Percentiles rank a stretch among this genome's conserved stretches.
Conservation (phyloP, 495 filamentous ascomycete genomes). For the Parachaetomium inaequale region DNA sequence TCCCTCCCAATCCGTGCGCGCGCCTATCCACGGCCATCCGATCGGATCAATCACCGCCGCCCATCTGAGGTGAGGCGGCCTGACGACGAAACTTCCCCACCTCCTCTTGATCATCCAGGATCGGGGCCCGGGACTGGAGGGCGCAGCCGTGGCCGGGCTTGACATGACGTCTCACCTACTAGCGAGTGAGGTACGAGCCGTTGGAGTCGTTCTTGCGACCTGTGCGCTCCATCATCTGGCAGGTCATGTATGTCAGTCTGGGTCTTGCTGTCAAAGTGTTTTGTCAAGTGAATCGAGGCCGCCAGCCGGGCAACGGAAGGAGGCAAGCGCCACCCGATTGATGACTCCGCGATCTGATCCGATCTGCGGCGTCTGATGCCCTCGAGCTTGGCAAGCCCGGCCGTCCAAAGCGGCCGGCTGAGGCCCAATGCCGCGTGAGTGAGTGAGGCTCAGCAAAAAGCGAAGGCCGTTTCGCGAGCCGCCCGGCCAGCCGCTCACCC, state of each 20-base stretch:
- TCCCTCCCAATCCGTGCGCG: no score
- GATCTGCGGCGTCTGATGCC: constrained; percentile 2
- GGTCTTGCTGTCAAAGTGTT: not conserved
- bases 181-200: constrained; percentile 11
- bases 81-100: not conserved
- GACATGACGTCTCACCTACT: not conserved
- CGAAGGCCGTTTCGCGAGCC: constrained; percentile 17
- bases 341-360: not conserved
- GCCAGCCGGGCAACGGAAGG: not conserved
- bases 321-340: not conserved
- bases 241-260: constrained; percentile 4
- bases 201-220: constrained; percentile 43
- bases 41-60: not conserved
- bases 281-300: not conserved
- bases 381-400: not conserved
- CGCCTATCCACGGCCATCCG: not conserved
- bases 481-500: not conserved
- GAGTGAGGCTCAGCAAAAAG: constrained; percentile 5
- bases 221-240: constrained; percentile 44
- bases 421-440: not conserved
- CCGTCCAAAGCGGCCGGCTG: not conserved
- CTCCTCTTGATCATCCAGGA: not conserved
- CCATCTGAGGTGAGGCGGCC: not conserved
- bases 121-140: not conserved
- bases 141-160: not conserved